These are phyloP conservation scores for Colletotrichum sp. DNA, from an alignment of 2,329 filamentous ascomycete genomes.

Conservation along the genomic window DNA sequence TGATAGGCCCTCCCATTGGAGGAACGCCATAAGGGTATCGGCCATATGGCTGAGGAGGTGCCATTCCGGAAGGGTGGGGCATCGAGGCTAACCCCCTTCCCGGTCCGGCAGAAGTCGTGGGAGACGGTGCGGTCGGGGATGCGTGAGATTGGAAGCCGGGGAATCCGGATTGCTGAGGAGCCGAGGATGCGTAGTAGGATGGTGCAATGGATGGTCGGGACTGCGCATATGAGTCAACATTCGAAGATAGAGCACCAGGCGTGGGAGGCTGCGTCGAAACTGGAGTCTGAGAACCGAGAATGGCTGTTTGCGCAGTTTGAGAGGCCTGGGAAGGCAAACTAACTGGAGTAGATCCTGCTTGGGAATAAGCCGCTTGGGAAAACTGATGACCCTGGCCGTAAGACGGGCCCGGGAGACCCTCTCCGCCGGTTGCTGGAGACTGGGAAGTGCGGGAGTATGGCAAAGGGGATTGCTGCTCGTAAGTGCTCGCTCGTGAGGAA, in stretches of 20 bases:
- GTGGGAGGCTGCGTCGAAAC: constrained; percentile 47
- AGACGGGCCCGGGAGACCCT: constrained; percentile 69
- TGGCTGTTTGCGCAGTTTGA: constrained; percentile 35
- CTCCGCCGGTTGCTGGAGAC: constrained; percentile 58
- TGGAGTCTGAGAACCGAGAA: constrained; percentile 54
- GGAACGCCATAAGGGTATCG: constrained; percentile 21
- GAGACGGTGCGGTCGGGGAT: constrained; percentile 52
- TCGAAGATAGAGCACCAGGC: constrained; percentile 57
- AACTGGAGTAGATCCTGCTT: constrained; percentile 40
- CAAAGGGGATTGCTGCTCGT: constrained; percentile 56
- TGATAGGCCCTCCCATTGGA: constrained; percentile 67
- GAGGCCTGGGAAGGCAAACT: constrained; percentile 34
- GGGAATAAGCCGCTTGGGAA: constrained; percentile 65
- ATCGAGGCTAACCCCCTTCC: constrained; percentile 42
- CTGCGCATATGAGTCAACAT: constrained; percentile 59
- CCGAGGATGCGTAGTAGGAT: constrained; percentile 62
- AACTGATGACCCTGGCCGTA: constrained; percentile 71
- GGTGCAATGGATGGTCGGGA: constrained; percentile 62
- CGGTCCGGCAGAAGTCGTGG: constrained; percentile 40
- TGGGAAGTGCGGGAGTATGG: constrained; percentile 38
- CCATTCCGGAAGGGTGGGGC: constrained; percentile 32
- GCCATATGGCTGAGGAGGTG: constrained; percentile 58
- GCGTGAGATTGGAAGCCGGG: constrained; percentile 45
- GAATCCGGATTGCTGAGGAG: constrained; percentile 51
- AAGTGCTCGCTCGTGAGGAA: constrained; percentile 33